These are phyloP conservation scores for Hypoxylon sp. DNA, from an alignment of 2,329 filamentous ascomycete genomes.

Conservation along the genomic window DNA sequence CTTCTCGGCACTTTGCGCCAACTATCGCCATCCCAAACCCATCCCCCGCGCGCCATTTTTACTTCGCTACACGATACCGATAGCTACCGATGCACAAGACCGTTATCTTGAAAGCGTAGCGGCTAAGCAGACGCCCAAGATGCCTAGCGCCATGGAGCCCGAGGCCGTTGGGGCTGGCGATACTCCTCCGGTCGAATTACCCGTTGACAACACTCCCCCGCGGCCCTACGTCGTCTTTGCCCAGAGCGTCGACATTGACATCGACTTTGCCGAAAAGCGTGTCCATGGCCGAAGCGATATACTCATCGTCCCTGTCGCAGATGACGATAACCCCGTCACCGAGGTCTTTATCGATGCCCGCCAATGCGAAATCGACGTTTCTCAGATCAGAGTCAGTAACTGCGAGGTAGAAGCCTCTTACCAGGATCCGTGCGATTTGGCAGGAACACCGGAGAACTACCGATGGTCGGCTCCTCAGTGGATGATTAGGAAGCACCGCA, in stretches of 20 bases:
- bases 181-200: constrained; percentile 47
- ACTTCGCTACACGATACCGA: background rate
- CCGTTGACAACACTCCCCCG: constrained; percentile 50
- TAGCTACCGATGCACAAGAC: constrained; percentile 41
- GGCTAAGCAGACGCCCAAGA: constrained; percentile 45
- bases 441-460: constrained; percentile 71
- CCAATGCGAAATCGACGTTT: constrained; percentile 68
- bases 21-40: background rate
- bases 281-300: constrained; percentile 85
- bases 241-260: constrained; percentile 89
- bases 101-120: constrained; percentile 36
- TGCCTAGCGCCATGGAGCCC: constrained; percentile 50
- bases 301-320: constrained; percentile 73
- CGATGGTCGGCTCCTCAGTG: constrained; percentile 78
- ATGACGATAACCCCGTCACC: constrained; percentile 61
- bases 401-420: constrained; percentile 60
- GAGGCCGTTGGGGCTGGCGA: constrained; percentile 45
- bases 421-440: constrained; percentile 74
- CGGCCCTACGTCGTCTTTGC: constrained; percentile 71
- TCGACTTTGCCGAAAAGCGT: constrained; percentile 82
- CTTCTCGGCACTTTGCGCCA: constrained; percentile 6
- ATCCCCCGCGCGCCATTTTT: background rate
- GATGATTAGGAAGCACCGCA: constrained; percentile 77
- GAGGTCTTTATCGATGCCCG: constrained; percentile 71
- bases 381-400: constrained; percentile 65